phyloP scores from a whole-genome alignment of 192 early-diverging fungal genomes.

The Podila horticola region DNA sequence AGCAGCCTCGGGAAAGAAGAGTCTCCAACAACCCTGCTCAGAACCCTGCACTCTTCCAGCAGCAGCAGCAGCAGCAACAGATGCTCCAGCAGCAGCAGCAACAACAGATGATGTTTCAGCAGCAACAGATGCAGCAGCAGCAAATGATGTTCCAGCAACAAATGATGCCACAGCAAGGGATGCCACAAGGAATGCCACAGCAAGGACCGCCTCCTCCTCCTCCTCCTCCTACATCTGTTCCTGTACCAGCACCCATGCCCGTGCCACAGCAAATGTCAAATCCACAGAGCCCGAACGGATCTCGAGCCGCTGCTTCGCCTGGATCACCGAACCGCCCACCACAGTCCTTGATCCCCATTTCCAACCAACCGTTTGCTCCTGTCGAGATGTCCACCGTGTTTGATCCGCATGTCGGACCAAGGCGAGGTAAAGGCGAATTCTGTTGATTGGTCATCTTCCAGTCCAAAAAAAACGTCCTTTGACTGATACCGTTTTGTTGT shows the following conservation, averaged over 20 bases:
- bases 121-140: constrained; percentile 47
- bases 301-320: constrained; percentile 34
- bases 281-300: constrained; percentile 32
- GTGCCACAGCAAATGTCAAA: neutral
- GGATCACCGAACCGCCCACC: constrained; percentile 27
- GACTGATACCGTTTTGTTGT: neutral
- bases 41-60: constrained; percentile 18
- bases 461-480: neutral
- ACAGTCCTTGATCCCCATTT: neutral
- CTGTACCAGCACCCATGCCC: constrained; percentile 19
- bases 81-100: constrained; percentile 38
- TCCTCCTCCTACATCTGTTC: constrained; percentile 5
- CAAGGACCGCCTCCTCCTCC: neutral
- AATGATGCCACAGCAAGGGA: neutral
- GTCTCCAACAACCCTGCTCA: constrained; percentile 14
- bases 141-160: constrained; percentile 20
- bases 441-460: neutral
- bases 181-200: neutral
- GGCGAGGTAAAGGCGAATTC: constrained; percentile 30
- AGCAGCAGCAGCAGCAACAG: constrained; percentile 36
- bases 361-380: constrained; percentile 10
- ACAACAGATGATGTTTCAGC: constrained; percentile 40
- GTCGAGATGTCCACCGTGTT: constrained; percentile 26
- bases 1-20: constrained; percentile 9
- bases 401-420: constrained; percentile 33